Evolutionary conservation across 108 stramenopile species (phyloP).

Genomic region (Asterionellopsis glacialis): DNA sequence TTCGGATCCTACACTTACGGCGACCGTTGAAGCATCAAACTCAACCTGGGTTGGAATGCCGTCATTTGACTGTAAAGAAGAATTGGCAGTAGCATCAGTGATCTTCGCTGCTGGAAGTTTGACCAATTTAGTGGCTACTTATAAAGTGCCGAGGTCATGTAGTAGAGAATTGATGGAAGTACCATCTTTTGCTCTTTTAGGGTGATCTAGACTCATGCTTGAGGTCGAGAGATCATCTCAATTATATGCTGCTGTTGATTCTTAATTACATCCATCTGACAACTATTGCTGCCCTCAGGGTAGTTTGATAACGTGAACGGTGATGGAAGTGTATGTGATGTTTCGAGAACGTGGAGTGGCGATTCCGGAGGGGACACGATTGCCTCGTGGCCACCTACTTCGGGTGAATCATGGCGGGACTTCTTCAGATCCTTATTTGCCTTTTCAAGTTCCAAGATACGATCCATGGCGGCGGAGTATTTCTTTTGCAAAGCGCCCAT

Average conservation of each 20-base stretch:
- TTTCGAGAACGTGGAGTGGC: neutral
- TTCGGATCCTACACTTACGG: neutral
- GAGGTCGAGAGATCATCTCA: conserved; percentile 51
- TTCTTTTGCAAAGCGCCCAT: conserved; percentile 36
- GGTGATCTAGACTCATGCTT: conserved; percentile 40
- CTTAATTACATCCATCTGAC: conserved; percentile 1
- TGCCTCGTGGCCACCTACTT: neutral
- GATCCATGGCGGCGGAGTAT: conserved; percentile 45
- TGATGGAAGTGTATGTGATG: neutral
- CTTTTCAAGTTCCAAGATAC: conserved; percentile 46
- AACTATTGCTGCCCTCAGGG: neutral
- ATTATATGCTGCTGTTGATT: conserved; percentile 38
- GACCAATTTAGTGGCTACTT: too few species aligned
- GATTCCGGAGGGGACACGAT: neutral
- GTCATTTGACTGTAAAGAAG: conserved; percentile 4
- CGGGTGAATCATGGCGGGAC: neutral
- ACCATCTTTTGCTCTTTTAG: conserved; percentile 4
- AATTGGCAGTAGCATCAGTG: conserved; percentile 25
- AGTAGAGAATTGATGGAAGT: conserved; percentile 6
- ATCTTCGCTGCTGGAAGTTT: conserved; percentile 74
- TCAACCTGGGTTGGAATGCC: neutral
- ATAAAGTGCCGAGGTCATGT: conserved; percentile 1
- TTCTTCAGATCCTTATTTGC: conserved; percentile 8
- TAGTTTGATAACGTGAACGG: neutral
- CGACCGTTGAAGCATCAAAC: too few species aligned